Percentiles rank a stretch among this genome's conserved stretches.
Evolutionary conservation across 345 rosid species (phyloP).

Genomic region (Gossypioides kirkii): DNA sequence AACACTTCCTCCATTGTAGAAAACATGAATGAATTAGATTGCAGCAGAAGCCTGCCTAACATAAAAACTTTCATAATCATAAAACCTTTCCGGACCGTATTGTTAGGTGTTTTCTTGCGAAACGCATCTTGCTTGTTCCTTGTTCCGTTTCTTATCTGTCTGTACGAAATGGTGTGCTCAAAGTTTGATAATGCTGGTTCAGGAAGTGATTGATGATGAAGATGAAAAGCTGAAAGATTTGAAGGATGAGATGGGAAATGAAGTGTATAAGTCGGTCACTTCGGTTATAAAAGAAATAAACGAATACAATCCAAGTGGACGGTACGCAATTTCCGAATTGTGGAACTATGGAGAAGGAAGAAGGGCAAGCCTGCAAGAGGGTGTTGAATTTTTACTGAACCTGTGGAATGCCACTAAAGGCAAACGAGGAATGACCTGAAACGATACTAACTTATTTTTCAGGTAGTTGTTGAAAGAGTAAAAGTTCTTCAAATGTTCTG

Average conservation of each 20-base stretch:
- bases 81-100: background rate
- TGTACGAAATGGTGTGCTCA: background rate
- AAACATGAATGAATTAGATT: background rate
- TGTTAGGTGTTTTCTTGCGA: background rate
- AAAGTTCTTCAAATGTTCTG: no score
- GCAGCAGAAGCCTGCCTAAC: background rate
- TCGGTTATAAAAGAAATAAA: background rate
- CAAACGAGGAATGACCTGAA: background rate
- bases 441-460: background rate
- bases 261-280: background rate
- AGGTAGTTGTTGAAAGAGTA: no score
- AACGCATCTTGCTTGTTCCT: background rate
- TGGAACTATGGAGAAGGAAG: background rate
- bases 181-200: background rate
- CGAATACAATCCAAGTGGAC: background rate
- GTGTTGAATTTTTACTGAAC: background rate
- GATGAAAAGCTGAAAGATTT: background rate
- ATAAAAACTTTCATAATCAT: background rate
- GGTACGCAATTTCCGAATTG: background rate
- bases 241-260: background rate
- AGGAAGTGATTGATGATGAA: background rate
- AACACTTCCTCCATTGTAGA: no score
- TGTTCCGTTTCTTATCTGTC: background rate
- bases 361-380: background rate
- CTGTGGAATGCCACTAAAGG: background rate